These are phyloP conservation scores for Fusarium pininemorale DNA, from an alignment of 2,329 filamentous ascomycete genomes.

Conservation along the genomic window DNA sequence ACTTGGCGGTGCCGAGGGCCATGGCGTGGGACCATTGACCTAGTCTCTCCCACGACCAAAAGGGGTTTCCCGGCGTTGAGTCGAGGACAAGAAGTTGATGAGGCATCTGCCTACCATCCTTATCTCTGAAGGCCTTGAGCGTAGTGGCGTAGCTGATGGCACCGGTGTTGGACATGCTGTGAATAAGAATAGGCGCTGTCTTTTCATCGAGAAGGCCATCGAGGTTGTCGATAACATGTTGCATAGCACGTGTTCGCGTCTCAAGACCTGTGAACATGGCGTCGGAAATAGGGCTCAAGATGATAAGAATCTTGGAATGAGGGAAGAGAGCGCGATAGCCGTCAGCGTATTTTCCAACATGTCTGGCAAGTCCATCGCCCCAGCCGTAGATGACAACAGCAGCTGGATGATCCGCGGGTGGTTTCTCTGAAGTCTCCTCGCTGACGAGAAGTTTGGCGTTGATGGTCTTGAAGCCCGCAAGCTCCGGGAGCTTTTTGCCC, in stretches of 20 bases:
- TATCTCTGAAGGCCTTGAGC: slow-evolving; percentile 56
- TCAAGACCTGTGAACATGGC: slow-evolving; percentile 56
- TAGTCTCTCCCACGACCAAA: slow-evolving; percentile 54
- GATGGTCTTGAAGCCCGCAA: slow-evolving; percentile 56
- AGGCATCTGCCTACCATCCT: slow-evolving; percentile 52
- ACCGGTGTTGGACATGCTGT: slow-evolving; percentile 68
- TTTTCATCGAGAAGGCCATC: slow-evolving; percentile 21
- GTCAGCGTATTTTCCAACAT: slow-evolving; percentile 64
- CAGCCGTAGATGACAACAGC: slow-evolving; percentile 65
- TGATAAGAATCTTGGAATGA: slow-evolving; percentile 58
- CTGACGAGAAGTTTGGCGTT: slow-evolving; percentile 59
- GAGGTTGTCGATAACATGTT: slow-evolving; percentile 52
- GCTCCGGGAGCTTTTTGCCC: slow-evolving; percentile 28
- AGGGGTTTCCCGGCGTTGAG: slow-evolving; percentile 61
- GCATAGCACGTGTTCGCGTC: slow-evolving; percentile 56
- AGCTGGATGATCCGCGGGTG: slow-evolving; percentile 48
- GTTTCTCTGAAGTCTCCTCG: slow-evolving; percentile 40
- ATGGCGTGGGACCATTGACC: slow-evolving; percentile 63
- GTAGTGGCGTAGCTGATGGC: slow-evolving; percentile 62
- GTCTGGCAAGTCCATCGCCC: slow-evolving; percentile 64
- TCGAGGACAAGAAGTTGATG: slow-evolving; percentile 60
- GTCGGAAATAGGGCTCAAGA: slow-evolving; percentile 60
- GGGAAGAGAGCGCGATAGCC: slow-evolving; percentile 63
- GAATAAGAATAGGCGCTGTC: slow-evolving; percentile 55
- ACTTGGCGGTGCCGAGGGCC: slow-evolving; percentile 58